These are phyloP conservation scores for Penicillium thymicola DNA, from an alignment of 2,329 filamentous ascomycete genomes.

Conservation along the genomic window DNA sequence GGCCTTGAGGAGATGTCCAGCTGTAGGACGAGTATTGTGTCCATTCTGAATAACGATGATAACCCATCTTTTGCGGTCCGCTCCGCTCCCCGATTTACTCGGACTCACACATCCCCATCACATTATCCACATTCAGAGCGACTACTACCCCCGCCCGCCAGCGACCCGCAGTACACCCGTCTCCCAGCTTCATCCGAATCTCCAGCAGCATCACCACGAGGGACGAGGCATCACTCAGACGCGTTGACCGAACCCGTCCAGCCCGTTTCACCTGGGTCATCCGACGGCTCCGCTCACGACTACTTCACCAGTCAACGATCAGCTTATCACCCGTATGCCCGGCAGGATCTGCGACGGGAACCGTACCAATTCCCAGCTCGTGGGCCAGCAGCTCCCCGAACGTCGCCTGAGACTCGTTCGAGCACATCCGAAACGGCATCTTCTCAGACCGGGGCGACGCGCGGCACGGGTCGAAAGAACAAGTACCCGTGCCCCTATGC, in stretches of 20 bases:
- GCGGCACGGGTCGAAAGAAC: slow-evolving; percentile 51
- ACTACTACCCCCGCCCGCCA: slow-evolving; percentile 13
- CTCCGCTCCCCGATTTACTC: slow-evolving; percentile 26
- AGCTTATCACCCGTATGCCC: slow-evolving; percentile 28
- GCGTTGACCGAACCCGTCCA: slow-evolving; percentile 26
- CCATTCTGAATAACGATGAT: slow-evolving; percentile 49
- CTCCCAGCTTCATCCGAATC: slow-evolving; percentile 25
- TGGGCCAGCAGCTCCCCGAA: slow-evolving; percentile 23
- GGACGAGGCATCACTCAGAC: slow-evolving; percentile 24
- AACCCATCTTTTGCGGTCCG: slow-evolving; percentile 46
- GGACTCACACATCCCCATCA: slow-evolving; percentile 21
- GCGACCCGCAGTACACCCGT: slow-evolving; percentile 20
- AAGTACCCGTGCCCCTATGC: slow-evolving; percentile 65
- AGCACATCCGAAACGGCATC: slow-evolving; percentile 27
- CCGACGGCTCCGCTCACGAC: slow-evolving; percentile 33
- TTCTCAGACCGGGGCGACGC: slow-evolving; percentile 21
- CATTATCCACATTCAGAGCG: slow-evolving; percentile 22
- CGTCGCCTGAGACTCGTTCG: slow-evolving; percentile 25
- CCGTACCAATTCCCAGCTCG: slow-evolving; percentile 18
- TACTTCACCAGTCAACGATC: slow-evolving; percentile 25
- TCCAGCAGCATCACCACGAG: slow-evolving; percentile 25
- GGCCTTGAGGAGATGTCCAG: slow-evolving; percentile 29
- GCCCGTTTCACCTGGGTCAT: slow-evolving; percentile 32
- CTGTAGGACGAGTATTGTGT: slow-evolving; percentile 38
- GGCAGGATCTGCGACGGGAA: slow-evolving; percentile 26